Evolutionary conservation across 257 asterid species (phyloP).

Genomic region (Thymus mandschuricus): DNA sequence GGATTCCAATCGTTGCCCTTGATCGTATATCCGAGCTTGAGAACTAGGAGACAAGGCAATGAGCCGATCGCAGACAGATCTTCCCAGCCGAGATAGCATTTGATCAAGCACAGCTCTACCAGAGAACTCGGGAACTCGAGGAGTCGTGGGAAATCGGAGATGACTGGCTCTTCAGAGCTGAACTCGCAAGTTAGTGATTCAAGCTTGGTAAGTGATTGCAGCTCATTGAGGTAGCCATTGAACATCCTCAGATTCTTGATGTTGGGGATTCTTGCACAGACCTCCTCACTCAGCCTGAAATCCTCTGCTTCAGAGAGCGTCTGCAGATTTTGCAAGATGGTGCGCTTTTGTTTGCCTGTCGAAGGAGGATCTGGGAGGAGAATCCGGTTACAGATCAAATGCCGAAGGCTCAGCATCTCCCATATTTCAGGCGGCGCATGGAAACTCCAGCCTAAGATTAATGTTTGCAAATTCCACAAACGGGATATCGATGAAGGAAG

Average conservation of each 20-base stretch:
- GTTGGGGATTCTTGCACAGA: slow-evolving; percentile 1
- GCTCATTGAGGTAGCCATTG: too few relatives aligned
- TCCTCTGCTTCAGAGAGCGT: too few relatives aligned
- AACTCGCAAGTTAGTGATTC: too few relatives aligned
- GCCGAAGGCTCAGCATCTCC: too few relatives aligned
- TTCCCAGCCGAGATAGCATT: too few relatives aligned
- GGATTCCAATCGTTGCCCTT: not conserved
- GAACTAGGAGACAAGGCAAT: too few relatives aligned
- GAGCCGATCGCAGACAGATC: too few relatives aligned
- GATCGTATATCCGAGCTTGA: not conserved
- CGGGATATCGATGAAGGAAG: slow-evolving; percentile 4
- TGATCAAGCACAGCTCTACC: not conserved
- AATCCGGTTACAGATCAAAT: not conserved
- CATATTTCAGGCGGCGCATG: slow-evolving; percentile 18
- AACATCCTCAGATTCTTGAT: slow-evolving; percentile 13
- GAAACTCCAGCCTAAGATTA: not conserved
- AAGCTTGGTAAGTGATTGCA: too few relatives aligned
- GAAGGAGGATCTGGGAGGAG: slow-evolving; percentile 4
- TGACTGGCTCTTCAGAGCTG: too few relatives aligned
- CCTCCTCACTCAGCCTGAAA: slow-evolving; percentile 19
- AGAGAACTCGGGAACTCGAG: not conserved
- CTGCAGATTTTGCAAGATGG: too few relatives aligned
- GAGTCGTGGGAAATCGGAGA: too few relatives aligned
- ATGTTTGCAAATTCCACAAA: slow-evolving; percentile 15
- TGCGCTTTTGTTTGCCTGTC: not conserved